These are phyloP conservation scores for Stellera chamaejasme DNA, from an alignment of 345 rosid genomes.

Conservation along the genomic window DNA sequence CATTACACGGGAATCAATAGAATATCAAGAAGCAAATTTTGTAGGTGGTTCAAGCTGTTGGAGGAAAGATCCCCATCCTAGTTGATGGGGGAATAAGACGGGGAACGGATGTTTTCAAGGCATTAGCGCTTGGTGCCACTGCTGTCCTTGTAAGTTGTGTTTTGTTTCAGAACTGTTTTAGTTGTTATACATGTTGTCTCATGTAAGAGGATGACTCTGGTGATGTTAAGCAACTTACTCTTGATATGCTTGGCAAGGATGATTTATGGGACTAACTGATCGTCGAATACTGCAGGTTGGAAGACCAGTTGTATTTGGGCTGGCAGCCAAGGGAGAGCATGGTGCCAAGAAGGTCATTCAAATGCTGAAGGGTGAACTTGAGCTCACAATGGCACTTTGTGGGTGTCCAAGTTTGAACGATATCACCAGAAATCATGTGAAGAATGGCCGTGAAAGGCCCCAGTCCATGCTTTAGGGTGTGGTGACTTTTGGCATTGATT, in stretches of 20 bases:
- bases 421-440: slow-evolving; percentile 56
- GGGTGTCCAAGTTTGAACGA: slow-evolving; percentile 59
- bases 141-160: slow-evolving; percentile 65
- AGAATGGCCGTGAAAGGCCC: slow-evolving; percentile 32
- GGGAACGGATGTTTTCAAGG: slow-evolving; percentile 87
- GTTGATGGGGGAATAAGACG: slow-evolving; percentile 82
- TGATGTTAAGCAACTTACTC: not conserved
- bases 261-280: not conserved
- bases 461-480: slow-evolving; percentile 40
- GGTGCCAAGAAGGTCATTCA: slow-evolving; percentile 55
- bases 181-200: no score
- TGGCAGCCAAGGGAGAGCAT: slow-evolving; percentile 71
- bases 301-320: slow-evolving; percentile 66
- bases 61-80: slow-evolving; percentile 68
- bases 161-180: not conserved
- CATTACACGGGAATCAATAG: not conserved
- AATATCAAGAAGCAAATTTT: slow-evolving; percentile 1
- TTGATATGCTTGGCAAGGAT: not conserved
- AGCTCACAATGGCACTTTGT: slow-evolving; percentile 69
- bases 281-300: slow-evolving; percentile 52
- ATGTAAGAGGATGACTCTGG: not conserved
- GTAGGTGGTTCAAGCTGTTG: slow-evolving; percentile 66
- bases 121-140: slow-evolving; percentile 84
- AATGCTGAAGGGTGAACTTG: slow-evolving; percentile 76
- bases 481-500: no score